Percentiles rank a stretch among this genome's conserved stretches.
These are phyloP conservation scores for Diaporthe vaccinii DNA, from an alignment of 2,329 filamentous ascomycete genomes.

Conservation along the genomic window DNA sequence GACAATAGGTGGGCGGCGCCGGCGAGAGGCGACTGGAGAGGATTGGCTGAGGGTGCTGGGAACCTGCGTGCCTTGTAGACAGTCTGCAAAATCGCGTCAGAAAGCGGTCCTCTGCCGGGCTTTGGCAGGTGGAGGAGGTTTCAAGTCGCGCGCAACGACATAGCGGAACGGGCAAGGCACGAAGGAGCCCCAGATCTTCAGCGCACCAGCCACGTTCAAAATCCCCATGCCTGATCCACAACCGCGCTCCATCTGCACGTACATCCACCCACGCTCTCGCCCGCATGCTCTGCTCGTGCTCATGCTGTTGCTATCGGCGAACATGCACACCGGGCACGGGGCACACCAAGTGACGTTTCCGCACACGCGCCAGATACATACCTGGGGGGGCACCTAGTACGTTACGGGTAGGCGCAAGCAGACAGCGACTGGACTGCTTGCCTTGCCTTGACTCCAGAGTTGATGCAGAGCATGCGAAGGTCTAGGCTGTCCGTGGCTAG, in stretches of 20 bases:
- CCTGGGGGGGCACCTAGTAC: conserved; percentile 30
- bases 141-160: conserved; percentile 36
- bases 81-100: conserved; percentile 57
- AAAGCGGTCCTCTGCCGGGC: conserved; percentile 46
- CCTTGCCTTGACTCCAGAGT: conserved; percentile 29
- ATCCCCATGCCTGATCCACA: conserved; percentile 5
- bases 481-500: conserved; percentile 46
- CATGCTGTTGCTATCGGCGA: conserved; percentile 1
- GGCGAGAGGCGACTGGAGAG: conserved; percentile 36
- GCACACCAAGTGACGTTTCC: conserved; percentile 22
- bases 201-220: conserved; percentile 40
- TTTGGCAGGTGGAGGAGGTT: conserved; percentile 35
- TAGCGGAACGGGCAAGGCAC: conserved; percentile 14
- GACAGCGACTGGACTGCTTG: conserved; percentile 35
- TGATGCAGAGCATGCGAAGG: conserved; percentile 42
- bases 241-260: not conserved
- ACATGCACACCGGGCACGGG: conserved; percentile 1
- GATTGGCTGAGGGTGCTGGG: conserved; percentile 47
- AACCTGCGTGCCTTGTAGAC: conserved; percentile 45
- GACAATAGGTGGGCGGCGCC: conserved; percentile 36
- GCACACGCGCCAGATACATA: conserved; percentile 30
- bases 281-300: not conserved
- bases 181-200: conserved; percentile 26
- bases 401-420: conserved; percentile 26
- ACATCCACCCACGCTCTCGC: conserved; percentile 8